Evolutionary conservation across 2,329 filamentous ascomycete species (phyloP), one percentile per base, ranked within the genome.

Genomic region (Aspergillus felis): DNA sequence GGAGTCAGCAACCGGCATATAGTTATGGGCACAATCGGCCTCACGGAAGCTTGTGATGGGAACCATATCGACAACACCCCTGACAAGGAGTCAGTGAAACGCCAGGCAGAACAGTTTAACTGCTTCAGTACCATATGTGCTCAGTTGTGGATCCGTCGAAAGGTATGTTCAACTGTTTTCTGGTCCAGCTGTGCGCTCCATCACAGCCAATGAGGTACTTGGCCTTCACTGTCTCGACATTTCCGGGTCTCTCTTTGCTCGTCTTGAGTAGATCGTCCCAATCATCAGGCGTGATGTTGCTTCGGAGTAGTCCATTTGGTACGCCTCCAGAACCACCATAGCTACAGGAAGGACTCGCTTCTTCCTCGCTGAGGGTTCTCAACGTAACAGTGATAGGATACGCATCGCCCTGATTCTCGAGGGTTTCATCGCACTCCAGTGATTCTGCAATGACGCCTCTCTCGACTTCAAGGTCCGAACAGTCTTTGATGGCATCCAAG

Each of bases 161-260:
- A 52, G 80, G 74, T 32, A 82, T 80, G 0, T 82, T 83, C 1
- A 88, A 73, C 53, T 82, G 76, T 55, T 79, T 76, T 46, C 86
- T 75, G 0, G 83, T 83, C 84, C 85, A 88, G 54, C 81, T 85
- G 64, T 86, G 85, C 0, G 86, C 86, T 0, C 86, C 86, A 61
- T 89, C 87, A 46, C 82, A 84, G 1, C 87, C 87, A 3, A 90
- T 77, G 42, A 89, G 76, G 58, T 87, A 89, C 67, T 86, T 85
- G 4, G 81, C 78, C 47, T 74, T 78, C 1, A 86, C 71, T 1
- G 47, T 70, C 71, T 56, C 57, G 61, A 64, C 28, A 3, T 72
- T 78, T 76, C 29, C 66, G 64, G 53, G 25, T 24, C 52, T 35
- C 5, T 57, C 17, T 32, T 55, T 55, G n/a, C 54, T 56, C 24